Evolutionary conservation across 2,329 filamentous ascomycete species (phyloP), one percentile per base, ranked within the genome.

Genomic region (Davidsoniella neocaledoniae): DNA sequence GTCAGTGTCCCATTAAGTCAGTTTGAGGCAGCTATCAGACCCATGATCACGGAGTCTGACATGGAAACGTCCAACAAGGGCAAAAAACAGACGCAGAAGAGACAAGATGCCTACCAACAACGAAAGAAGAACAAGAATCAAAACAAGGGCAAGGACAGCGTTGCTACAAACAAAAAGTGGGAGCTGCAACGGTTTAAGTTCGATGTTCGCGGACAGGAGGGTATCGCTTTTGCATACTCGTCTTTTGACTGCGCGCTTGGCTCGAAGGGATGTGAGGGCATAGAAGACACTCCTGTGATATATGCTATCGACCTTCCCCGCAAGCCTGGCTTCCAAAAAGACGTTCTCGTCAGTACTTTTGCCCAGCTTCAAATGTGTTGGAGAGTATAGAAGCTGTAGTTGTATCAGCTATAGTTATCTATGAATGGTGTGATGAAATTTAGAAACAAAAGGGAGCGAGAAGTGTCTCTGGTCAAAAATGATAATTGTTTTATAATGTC

Each of bases 271-370:
- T 53, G 52, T 21, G 12, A 29, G n/a, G 41, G 38, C 5, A 43
- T 51, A 16, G 49, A 41, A 4, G 40, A 50, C 17, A 53, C 49
- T 23, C 52, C 52, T 3, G 40, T 51, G 17, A 45, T 57, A 40
- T 25, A 52, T 43, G 36, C 55, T 38, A 43, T 57, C 55, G 14
- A 54, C 19, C 49, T 53, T 49, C 45, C 51, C 47, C 21, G 50
- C 16, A 41, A 56, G 39, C 39, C 39, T 5, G 25, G 19, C 12
- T 26, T 51, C 16, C 33, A 48, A 39, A 53, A 51, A 16, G 52
- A 53, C 19, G 37, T 53, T n/a, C 45, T 45, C 19, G 49, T 51
- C 12, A 45, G 52, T 21, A 53, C 26, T 7, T 53, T 42, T 39
- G 14, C 17, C 6, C 42, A 50, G 42, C 26, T 53, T 23, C n/a